Evolutionary conservation across 176 grass and related monocot genomes (phyloP).

Genomic region (Poa annua): DNA sequence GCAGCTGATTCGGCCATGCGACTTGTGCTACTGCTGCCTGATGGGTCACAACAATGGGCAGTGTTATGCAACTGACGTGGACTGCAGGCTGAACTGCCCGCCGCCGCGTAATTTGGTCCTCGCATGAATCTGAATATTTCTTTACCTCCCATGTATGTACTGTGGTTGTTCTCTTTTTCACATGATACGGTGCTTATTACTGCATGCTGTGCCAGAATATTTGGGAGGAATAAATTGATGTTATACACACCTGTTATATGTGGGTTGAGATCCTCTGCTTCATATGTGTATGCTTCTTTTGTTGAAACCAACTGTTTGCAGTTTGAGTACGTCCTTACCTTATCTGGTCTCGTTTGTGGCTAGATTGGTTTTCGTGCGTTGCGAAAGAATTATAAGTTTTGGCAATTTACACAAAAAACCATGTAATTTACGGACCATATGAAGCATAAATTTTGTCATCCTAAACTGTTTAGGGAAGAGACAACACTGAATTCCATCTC

Average conservation of each 20-base stretch:
- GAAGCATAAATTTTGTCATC: neutral
- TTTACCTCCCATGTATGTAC: neutral
- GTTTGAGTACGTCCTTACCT: neutral
- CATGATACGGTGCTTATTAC: neutral
- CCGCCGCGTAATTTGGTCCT: neutral
- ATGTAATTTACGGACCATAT: neutral
- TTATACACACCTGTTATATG: neutral
- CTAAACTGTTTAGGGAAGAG: neutral
- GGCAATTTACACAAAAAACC: neutral
- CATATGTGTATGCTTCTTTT: neutral
- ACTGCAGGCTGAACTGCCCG: conserved; percentile 1
- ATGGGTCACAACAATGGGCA: neutral
- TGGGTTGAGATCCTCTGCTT: no score
- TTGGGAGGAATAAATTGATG: neutral
- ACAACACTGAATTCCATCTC: neutral
- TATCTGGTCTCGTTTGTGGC: neutral
- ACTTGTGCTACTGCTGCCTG: conserved; percentile 29
- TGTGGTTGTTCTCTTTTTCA: no score
- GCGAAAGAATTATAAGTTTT: neutral
- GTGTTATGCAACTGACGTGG: neutral
- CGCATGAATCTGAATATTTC: neutral
- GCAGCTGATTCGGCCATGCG: neutral
- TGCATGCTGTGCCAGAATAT: neutral
- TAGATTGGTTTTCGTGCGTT: neutral
- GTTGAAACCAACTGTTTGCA: neutral